phyloP scores from a whole-genome alignment of 2,329 filamentous ascomycete genomes.

The Ascochyta fabae region DNA sequence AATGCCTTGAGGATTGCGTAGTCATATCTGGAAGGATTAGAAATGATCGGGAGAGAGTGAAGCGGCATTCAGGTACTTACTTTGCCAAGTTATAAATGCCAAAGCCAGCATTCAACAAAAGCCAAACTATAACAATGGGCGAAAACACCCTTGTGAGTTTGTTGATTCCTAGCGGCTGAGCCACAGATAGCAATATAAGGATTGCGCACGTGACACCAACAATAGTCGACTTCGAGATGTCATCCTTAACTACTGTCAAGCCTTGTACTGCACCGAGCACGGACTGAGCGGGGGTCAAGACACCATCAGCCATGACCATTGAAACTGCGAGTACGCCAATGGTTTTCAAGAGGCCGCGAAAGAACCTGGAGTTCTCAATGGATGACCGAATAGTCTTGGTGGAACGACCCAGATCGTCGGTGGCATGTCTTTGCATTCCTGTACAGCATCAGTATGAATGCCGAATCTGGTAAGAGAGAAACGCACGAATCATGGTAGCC shows the following conservation, averaged over 20 bases:
- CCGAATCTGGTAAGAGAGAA: not conserved
- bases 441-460: not conserved
- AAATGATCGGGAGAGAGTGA: constrained; percentile 7
- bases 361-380: constrained; percentile 63
- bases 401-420: constrained; percentile 61
- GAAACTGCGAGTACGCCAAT: constrained; percentile 71
- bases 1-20: constrained; percentile 60
- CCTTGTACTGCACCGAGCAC: constrained; percentile 73
- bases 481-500: constrained; percentile 57
- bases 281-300: constrained; percentile 73
- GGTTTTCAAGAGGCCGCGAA: constrained; percentile 63
- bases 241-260: constrained; percentile 62
- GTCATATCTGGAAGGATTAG: constrained; percentile 49
- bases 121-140: constrained; percentile 71
- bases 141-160: constrained; percentile 68
- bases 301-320: constrained; percentile 71
- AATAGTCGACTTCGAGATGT: constrained; percentile 63
- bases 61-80: constrained; percentile 8
- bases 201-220: constrained; percentile 70
- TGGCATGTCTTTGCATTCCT: constrained; percentile 63
- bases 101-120: constrained; percentile 66
- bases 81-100: constrained; percentile 63
- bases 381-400: constrained; percentile 61
- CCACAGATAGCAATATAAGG: constrained; percentile 66
- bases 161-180: constrained; percentile 70